Percentiles rank a stretch among this genome's conserved stretches.
These are phyloP conservation scores for Umbelopsis sp. DNA, from an alignment of 192 early-diverging fungal species.

Conservation along the genomic window DNA sequence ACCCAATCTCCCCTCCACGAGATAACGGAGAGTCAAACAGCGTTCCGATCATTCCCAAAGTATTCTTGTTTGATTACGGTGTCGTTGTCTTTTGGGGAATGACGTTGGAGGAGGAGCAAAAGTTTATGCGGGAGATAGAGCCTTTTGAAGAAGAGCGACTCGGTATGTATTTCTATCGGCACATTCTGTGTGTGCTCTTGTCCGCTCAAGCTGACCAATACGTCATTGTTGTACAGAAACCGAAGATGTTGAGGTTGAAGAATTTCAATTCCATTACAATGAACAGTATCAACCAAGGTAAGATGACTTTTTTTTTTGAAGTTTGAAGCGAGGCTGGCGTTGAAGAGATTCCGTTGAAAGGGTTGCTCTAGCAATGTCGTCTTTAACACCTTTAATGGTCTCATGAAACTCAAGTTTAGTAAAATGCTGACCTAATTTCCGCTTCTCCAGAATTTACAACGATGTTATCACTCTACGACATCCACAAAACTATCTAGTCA, in stretches of 20 bases:
- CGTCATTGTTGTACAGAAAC: slow-evolving; percentile 41
- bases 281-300: slow-evolving; percentile 62
- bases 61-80: slow-evolving; percentile 92
- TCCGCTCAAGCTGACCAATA: too few relatives aligned
- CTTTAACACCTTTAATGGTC: too few relatives aligned
- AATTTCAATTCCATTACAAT: slow-evolving; percentile 81
- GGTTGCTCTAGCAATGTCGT: too few relatives aligned
- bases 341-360: too few relatives aligned
- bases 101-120: slow-evolving; percentile 78
- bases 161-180: slow-evolving; percentile 28
- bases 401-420: neutral
- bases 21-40: neutral
- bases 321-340: neutral
- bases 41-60: slow-evolving; percentile 51
- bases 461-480: slow-evolving; percentile 85
- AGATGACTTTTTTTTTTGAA: neutral
- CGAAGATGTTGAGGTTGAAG: slow-evolving; percentile 77
- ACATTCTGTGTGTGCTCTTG: too few relatives aligned
- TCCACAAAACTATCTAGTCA: slow-evolving; percentile 82
- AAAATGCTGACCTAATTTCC: slow-evolving; percentile 12
- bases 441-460: slow-evolving; percentile 79
- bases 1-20: slow-evolving; percentile 44
- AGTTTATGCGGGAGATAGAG: slow-evolving; percentile 70
- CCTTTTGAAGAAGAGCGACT: slow-evolving; percentile 77
- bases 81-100: slow-evolving; percentile 97